Evolutionary conservation across 306 rosid species (phyloP).

Genomic region (Prunus mongolica): DNA sequence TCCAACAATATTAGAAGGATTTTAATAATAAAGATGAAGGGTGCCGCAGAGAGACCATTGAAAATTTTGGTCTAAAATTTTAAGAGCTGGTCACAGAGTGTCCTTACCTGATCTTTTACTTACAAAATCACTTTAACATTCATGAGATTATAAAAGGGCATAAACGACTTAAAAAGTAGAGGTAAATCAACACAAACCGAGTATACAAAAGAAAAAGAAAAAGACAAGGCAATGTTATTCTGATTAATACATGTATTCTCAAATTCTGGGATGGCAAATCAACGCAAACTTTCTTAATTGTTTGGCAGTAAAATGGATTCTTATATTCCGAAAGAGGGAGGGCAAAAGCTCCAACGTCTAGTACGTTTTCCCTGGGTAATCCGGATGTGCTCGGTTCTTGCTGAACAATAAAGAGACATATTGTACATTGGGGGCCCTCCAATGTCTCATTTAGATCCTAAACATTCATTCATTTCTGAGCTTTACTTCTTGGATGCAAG

Average conservation of each 20-base stretch:
- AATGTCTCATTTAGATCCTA: background rate
- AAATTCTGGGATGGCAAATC: too few relatives aligned
- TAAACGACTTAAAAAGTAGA: background rate
- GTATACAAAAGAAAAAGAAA: too few relatives aligned
- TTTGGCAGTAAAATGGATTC: background rate
- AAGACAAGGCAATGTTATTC: background rate
- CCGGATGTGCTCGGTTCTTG: background rate
- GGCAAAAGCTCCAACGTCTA: background rate
- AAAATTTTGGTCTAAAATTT: background rate
- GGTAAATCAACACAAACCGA: background rate
- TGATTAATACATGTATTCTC: background rate
- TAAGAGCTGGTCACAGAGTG: background rate
- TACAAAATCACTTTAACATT: background rate
- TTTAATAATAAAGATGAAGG: background rate
- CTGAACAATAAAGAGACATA: background rate
- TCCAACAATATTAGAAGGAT: too few relatives aligned
- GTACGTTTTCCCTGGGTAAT: background rate
- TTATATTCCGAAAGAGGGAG: background rate
- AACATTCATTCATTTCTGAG: background rate
- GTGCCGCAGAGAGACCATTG: background rate
- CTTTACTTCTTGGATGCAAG: constrained; percentile 56
- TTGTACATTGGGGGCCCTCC: background rate
- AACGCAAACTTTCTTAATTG: too few relatives aligned
- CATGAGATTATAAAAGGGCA: background rate
- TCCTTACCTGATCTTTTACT: background rate